Evolutionary conservation across 179 eudicot genomes (phyloP), one percentile per base, ranked within the genome.

Genomic region (Corrigiola litoralis): DNA sequence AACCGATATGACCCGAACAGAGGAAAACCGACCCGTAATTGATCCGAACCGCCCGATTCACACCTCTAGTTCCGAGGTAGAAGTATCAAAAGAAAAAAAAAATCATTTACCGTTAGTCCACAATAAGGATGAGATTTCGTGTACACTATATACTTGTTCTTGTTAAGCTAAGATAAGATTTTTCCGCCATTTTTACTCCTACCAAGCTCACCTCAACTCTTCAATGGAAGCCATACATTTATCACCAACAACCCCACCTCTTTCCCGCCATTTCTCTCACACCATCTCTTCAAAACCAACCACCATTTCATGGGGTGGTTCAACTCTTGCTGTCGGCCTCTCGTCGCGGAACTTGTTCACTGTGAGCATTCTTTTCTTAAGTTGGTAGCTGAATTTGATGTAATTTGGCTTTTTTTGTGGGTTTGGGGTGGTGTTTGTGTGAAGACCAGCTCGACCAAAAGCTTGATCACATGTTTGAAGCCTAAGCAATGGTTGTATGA

Each of bases 331-430:
- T 28, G 59, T 81, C 58, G 80, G 82, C 9, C 69, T 82, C 50
- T 76, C 85, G 2, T 80, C 85, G 25, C 66, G 80, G 38, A 85
- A 73, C 66, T 78, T 86, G 0, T 77, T 69, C 75, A 36, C 90
- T 45, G 96, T 87, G 38, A 75, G 84, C 51, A 28, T 23, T 5
- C 37, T 67, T 28, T 12, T 16, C n/a, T n/a, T n/a, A n/a, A n/a
- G n/a, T 28, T 63, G 50, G 18, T 57, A 36, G 28, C 58, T 58
- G 5, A 14, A 8, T 21, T 49, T n/a, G 9, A 32, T 18, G 9
- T 14, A 31, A 6, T 34, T 42, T 9, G n/a, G 32, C 17, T 2
- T 2, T 55, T 48, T 17, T 58, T 1, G 51, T 51, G 18, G 27
- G 23, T 29, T 38, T 32, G 8, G 6, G 6, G 24, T 21, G 6